Base-by-base conservation (phyloP, 768 basidiomycete genomes). In the Tricholoma matsutake region DNA sequence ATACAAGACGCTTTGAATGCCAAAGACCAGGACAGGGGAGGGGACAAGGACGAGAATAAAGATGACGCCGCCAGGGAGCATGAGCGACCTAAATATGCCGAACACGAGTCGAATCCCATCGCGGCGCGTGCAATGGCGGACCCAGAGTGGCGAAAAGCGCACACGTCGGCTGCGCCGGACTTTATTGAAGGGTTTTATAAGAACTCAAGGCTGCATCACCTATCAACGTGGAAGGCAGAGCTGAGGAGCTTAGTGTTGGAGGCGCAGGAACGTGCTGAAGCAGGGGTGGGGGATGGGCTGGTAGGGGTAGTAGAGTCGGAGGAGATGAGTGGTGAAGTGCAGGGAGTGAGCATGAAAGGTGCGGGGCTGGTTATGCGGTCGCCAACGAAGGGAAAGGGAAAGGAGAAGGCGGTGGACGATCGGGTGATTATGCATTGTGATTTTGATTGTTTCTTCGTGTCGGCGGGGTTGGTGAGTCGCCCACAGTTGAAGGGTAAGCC, bases 401-500 rank as follows among this genome's bases (percentile, higher is more conserved):
- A 86, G 70, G 80, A 77, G 62, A 86, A 80, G 66, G 83, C 78
- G 14, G 78, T 78, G 34, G 80, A 79, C 34, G 82, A 86, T 45
- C 81, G 82, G 14, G 84, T 91, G 9, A 89, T 94, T 67, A 92
- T 95, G 91, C 93, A 95, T 67, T 92, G 91, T 65, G 93, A 95
- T 72, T 98, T 98, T 64, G 97, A 99, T 68, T 94, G 89, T 64
- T 98, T 98, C 79, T 99, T 99, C 69, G 96, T 98, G 10, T 88
- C 92, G 1, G 96, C 89, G n/a, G 93, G 94, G 0, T 75, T 96
- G 55, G 79, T 92, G 2, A 85, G 81, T 60, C 80, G 94, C 1
- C 92, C 94, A 0, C 83, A 96, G 61, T 74, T 97, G 49, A 85
- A 84, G 57, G 94, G 95, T 1, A 93, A 91, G 70, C 93, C 97